Evolutionary conservation across 345 rosid genomes (phyloP).

Genomic region (Bretschneidera sinensis): DNA sequence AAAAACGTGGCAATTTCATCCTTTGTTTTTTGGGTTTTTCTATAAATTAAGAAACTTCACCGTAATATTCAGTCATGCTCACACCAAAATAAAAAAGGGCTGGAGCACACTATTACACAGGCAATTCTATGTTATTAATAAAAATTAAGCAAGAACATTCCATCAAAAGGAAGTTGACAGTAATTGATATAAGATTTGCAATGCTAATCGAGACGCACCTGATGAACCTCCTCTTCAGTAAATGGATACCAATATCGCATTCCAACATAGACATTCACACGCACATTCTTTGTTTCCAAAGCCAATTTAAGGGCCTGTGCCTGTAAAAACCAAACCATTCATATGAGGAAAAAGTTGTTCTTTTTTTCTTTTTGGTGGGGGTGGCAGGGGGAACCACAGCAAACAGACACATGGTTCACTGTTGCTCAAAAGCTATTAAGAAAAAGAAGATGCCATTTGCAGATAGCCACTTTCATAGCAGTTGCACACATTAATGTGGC

Average conservation of each 20-base stretch:
- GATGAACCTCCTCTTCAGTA: conserved; percentile 86
- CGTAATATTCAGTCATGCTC: not conserved
- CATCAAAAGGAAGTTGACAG: not conserved
- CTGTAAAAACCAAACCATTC: no score
- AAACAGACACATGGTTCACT: no score
- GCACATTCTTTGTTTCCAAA: conserved; percentile 54
- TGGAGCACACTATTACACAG: no score
- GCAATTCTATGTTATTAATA: no score
- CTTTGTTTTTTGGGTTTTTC: not conserved
- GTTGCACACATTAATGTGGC: no score
- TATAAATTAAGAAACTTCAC: conserved; percentile 1
- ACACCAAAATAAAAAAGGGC: not conserved
- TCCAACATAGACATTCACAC: conserved; percentile 68
- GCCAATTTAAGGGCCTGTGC: conserved; percentile 66
- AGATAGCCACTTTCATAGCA: no score
- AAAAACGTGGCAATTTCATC: not conserved
- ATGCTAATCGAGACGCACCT: conserved; percentile 47
- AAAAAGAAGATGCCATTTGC: no score
- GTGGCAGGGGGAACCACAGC: no score
- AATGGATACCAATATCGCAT: conserved; percentile 97
- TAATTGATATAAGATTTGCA: not conserved
- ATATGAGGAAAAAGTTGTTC: no score
- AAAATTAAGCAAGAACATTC: not conserved
- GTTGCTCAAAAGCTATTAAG: no score
- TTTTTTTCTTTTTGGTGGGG: no score